phyloP scores from a whole-genome alignment of 345 rosid species.

The Moringa oleifera region DNA sequence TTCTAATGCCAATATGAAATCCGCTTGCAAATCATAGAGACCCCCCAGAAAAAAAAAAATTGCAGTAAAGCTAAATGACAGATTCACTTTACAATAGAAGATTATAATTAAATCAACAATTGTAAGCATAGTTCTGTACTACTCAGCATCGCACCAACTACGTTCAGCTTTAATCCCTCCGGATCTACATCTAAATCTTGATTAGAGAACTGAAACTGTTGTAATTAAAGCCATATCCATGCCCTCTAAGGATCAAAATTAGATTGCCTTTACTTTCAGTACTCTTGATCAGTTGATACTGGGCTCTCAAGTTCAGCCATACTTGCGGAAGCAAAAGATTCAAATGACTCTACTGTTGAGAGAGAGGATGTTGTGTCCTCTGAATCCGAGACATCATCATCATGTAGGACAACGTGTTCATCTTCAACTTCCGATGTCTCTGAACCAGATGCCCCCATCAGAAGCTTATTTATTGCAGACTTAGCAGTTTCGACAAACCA shows the following conservation, averaged over 20 bases:
- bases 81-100: too few relatives aligned
- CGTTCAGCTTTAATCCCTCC: too few relatives aligned
- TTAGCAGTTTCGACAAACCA: conserved; percentile 97
- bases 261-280: conserved; percentile 16
- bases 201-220: too few relatives aligned
- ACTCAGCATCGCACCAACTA: too few relatives aligned
- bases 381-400: conserved; percentile 42
- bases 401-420: conserved; percentile 51
- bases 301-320: conserved; percentile 96
- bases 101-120: too few relatives aligned
- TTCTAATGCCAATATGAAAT: too few relatives aligned
- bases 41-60: too few relatives aligned
- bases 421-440: conserved; percentile 67
- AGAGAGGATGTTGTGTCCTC: conserved; percentile 61
- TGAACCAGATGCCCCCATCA: conserved; percentile 68
- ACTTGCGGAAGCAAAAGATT: conserved; percentile 89
- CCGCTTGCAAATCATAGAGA: too few relatives aligned
- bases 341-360: conserved; percentile 55
- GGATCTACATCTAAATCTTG: neutral
- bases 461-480: conserved; percentile 74
- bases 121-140: too few relatives aligned
- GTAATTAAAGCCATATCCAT: neutral
- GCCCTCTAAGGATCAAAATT: neutral
- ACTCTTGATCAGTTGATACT: conserved; percentile 54
- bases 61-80: too few relatives aligned